Evolutionary conservation across 495 filamentous ascomycete genomes (phyloP), one percentile per base, ranked within the genome.

Genomic region (Neurospora pannonica): DNA sequence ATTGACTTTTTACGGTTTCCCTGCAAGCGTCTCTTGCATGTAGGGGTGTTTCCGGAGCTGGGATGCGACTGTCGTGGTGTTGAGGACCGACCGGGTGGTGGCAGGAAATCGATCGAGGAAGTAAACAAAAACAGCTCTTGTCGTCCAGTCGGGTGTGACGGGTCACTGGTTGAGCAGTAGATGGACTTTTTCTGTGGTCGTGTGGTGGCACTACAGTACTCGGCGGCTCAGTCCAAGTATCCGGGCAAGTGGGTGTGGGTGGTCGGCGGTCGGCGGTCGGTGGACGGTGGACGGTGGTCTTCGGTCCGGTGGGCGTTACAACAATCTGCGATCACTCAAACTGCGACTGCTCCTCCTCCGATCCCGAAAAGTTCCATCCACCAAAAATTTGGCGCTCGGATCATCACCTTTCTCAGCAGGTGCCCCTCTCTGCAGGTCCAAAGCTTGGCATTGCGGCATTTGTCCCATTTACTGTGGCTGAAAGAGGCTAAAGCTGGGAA

Each of bases 281-380:
- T 28, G 48, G n/a, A 13, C 2, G 48, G 48, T 24, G 11, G 21
- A n/a, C 34, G 54, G 24, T 31, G 24, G 13, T 34, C 54, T 34
- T 34, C 54, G 6, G 28, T 67, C 54, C 54, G 15, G 28, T 67
- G 54, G 28, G 28, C 11, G n/a, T 17, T 36, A 67, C 54, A 34
- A 36, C 54, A 67, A 4, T n/a, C 54, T 67, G 28, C 21, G 46
- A 54, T 54, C 42, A 46, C 42, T 28, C 21, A 54, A 28, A 5
- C 46, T 7, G 24, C 54, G 28, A 62, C 28, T 4, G 54, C 54
- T 62, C 54, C 11, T 67, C 54, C 3, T 72, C 37, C 28, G 42
- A 60, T 79, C 79, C 77, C 79, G 77, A 80, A 80, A 80, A 79
- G 40, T 79, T 78, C 79, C 79, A 73, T 74, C 39, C 19, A 19